These are phyloP conservation scores for Corylus avellana DNA, from an alignment of 306 rosid genomes.

Conservation along the genomic window DNA sequence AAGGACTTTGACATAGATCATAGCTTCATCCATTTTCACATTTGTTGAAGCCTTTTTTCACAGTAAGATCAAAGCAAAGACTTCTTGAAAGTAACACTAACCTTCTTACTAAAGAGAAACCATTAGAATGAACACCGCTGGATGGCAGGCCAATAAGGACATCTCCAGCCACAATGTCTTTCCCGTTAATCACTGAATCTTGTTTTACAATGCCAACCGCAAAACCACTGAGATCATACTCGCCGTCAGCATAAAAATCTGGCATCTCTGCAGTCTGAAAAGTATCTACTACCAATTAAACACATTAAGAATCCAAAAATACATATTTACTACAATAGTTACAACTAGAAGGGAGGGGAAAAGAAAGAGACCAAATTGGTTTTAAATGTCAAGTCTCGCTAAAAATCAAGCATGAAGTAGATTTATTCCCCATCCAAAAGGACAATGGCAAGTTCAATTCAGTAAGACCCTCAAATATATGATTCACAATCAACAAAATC, in stretches of 20 bases:
- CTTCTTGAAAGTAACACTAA: constrained; percentile 21
- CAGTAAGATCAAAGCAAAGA: neutral
- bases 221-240: constrained; percentile 94
- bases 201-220: constrained; percentile 85
- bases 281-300: constrained; percentile 21
- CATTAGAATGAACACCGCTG: constrained; percentile 92
- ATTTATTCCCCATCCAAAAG: neutral
- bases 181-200: constrained; percentile 73
- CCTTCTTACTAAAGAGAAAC: constrained; percentile 93
- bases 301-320: constrained; percentile 2
- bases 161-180: constrained; percentile 72
- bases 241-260: constrained; percentile 80
- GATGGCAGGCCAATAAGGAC: constrained; percentile 85
- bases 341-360: neutral
- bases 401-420: neutral
- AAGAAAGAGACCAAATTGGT: neutral
- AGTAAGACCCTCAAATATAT: neutral
- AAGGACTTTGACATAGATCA: neutral
- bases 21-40: neutral
- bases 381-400: neutral
- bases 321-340: neutral
- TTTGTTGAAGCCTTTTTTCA: neutral
- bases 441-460: neutral
- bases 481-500: neutral
- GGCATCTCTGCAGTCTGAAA: constrained; percentile 98